A percentile compares a stretch with the other conserved stretches of the same genome.
Conservation (phyloP, 148 eudicot species). For the Vaccinium darrowii region DNA sequence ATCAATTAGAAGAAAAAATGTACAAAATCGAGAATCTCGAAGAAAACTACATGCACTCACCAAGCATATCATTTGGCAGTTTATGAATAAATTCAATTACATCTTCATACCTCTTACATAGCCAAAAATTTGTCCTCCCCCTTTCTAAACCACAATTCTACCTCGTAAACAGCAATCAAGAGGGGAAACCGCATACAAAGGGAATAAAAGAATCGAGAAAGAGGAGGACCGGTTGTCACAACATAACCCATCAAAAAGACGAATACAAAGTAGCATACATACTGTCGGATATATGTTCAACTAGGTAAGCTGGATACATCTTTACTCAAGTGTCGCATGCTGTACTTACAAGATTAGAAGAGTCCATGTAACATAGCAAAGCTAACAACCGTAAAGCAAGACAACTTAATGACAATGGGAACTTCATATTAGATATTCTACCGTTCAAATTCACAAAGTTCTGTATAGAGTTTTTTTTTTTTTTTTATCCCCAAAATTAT, state of each 20-base stretch:
- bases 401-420: not conserved
- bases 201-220: not conserved
- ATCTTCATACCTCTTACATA: not conserved
- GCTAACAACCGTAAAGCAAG: not conserved
- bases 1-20: not conserved
- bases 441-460: not conserved
- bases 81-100: not conserved
- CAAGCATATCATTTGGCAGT: not conserved
- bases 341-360: not conserved
- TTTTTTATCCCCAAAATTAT: too few relatives aligned
- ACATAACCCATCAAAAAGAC: not conserved
- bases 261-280: not conserved
- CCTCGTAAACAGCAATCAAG: not conserved
- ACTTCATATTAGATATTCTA: not conserved
- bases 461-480: too few relatives aligned
- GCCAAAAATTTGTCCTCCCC: not conserved
- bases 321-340: not conserved
- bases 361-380: slow-evolving; percentile 2
- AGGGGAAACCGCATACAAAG: not conserved
- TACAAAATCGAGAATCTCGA: not conserved
- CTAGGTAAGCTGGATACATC: not conserved
- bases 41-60: not conserved
- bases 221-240: not conserved
- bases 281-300: not conserved
- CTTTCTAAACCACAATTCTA: not conserved